Evolutionary conservation across 202 grass and related monocot genomes (phyloP).

Genomic region (Bolboschoenoplectus hybrid): DNA sequence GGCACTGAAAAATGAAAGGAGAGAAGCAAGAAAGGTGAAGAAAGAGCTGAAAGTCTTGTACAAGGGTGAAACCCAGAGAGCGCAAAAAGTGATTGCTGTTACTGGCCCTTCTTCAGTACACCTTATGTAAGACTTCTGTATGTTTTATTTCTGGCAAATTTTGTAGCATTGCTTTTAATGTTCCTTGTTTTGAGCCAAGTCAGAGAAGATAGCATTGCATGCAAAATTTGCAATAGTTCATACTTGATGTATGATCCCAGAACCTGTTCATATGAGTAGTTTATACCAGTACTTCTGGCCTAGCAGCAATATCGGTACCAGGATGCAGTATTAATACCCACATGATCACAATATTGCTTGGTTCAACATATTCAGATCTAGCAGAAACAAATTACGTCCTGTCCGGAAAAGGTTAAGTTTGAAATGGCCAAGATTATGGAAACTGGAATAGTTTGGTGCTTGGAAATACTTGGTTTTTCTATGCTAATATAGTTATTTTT

Average conservation of each 20-base stretch:
- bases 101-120: conserved; percentile 80
- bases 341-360: conserved; percentile 1
- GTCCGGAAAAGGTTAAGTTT: not conserved
- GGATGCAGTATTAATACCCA: not conserved
- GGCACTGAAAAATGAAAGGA: conserved; percentile 81
- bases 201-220: not conserved
- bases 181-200: not conserved
- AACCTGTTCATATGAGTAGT: not conserved
- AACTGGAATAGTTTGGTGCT: not conserved
- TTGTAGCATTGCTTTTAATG: not conserved
- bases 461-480: not conserved
- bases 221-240: not conserved
- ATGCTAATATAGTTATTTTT: not conserved
- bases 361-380: not conserved
- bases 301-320: not conserved
- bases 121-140: conserved; percentile 60
- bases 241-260: not conserved
- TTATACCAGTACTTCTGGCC: not conserved
- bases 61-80: conserved; percentile 76
- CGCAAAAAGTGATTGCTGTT: conserved; percentile 87
- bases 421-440: conserved; percentile 10
- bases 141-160: not conserved
- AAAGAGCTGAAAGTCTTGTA: conserved; percentile 94
- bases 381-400: not conserved
- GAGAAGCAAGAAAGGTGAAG: conserved; percentile 74